Base-by-base conservation (phyloP, 2,329 filamentous ascomycete genomes). In the Zasmidium cellare region DNA sequence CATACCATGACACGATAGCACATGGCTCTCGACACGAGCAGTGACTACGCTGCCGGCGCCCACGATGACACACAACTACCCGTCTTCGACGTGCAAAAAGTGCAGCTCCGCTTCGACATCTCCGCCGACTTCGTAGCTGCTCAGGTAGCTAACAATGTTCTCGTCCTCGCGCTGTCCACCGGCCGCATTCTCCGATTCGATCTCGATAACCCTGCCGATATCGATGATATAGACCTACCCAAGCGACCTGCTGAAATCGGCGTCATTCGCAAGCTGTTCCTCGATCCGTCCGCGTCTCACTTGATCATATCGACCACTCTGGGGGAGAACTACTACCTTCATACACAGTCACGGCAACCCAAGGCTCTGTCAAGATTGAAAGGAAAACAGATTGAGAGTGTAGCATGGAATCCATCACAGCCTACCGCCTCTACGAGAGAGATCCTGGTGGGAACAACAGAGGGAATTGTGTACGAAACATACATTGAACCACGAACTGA, bases 161-260 rank as follows among this genome's bases (percentile, higher is more conserved):
- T 99, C 57, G 87, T 97, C 20, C 82, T 99, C 52, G 94, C 94
- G 44, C 83, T 99, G 38, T 93, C 92, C 3, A 97, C 93, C 58
- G 91, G 92, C 51, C 88, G 93, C 67, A 94, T 99, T 63, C 80
- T 99, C 59, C 87, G 94, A 60, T 99, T 99, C 74, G 94, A 97
- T 73, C 80, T 97, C 52, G 92, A 97, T 75, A 90, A 88, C 70
- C 90, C 94, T 5, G 91, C 92, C 71, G 94, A 99, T 75, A 97
- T 99, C 70, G 94, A 99, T 77, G 93, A 99, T 76, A 96, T 99
- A 74, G 94, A 99, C 74, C 85, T 99, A 7, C 94, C 94, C 38
- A 96, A 96, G 79, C 94, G 93, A 70, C 86, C 91, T 16, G 88
- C 91, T 38, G 93, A 99, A 74, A 85, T 94, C 59, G 94, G 94